Evolutionary conservation across 345 rosid species (phyloP).

Genomic region (Microthlaspi erraticum): DNA sequence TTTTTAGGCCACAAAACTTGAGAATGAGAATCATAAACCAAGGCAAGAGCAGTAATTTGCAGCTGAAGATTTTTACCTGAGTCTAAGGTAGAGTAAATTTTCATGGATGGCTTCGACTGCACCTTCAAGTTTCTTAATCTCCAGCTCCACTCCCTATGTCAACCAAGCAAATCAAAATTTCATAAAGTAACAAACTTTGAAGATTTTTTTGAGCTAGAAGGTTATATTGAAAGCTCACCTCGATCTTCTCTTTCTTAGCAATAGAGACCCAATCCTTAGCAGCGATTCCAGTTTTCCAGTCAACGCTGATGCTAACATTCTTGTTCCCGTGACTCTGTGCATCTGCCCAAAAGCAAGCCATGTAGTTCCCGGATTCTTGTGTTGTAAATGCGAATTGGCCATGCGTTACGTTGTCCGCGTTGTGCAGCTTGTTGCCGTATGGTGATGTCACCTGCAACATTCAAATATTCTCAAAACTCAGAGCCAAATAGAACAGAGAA

Average conservation of each 20-base stretch:
- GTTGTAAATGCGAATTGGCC: conserved; percentile 92
- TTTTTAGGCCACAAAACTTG: conserved; percentile 13
- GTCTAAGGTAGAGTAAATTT: conserved; percentile 67
- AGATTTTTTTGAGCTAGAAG: too few relatives aligned
- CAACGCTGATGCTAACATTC: conserved; percentile 53
- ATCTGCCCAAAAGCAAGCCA: conserved; percentile 84
- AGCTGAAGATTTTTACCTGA: conserved; percentile 51
- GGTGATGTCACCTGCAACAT: conserved; percentile 77
- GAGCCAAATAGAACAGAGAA: not conserved
- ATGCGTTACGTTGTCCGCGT: conserved; percentile 62
- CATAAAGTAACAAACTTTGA: too few relatives aligned
- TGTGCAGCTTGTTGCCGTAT: conserved; percentile 71
- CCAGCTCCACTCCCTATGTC: conserved; percentile 88
- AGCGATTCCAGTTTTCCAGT: conserved; percentile 92
- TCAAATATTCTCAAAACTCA: conserved; percentile 6
- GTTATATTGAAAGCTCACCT: conserved; percentile 61
- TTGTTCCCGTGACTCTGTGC: conserved; percentile 37
- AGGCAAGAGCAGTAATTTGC: not conserved
- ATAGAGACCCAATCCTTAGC: conserved; percentile 97
- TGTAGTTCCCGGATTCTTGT: conserved; percentile 77
- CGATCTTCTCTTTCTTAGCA: conserved; percentile 86
- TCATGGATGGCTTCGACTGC: conserved; percentile 85
- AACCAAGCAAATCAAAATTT: conserved; percentile 4
- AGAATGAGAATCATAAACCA: not conserved
- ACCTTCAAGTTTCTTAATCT: conserved; percentile 88